Evolutionary conservation across 495 filamentous ascomycete species (phyloP), one percentile per base, ranked within the genome.

Genomic region (Xylaria longipes): DNA sequence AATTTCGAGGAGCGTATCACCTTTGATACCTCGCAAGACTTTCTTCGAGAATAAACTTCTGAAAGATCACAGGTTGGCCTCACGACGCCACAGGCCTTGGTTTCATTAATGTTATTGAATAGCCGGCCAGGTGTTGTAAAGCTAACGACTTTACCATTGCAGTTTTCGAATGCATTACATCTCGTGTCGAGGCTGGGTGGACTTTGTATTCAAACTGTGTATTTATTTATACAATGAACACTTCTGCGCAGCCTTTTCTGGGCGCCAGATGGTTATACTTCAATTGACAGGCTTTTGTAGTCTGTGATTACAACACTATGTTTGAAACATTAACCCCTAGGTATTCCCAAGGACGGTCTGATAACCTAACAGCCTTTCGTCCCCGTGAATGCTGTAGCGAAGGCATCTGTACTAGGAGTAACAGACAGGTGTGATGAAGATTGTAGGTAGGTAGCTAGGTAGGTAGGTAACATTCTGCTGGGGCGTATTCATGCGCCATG

Each of bases 131-230:
- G 52, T 56, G 52, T 56, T 29, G 27, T 17, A 56, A 31, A 5
- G 27, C 31, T 3, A 17, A 58, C 8, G 15, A 2, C 54, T 58
- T 39, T 35, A 60, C 14, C 5, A 31, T 62, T n/a, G 62, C 15
- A 2, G 41, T 31, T 20, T 31, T 46, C 43, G 25, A 48, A 45
- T 12, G 41, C 41, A 65, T 65, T 46, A 48, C 11, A 63, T n/a
- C 5, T 37, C 3, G n/a, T 65, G 25, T 48, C 15, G 25, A 22
- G 6, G 62, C 2, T 11, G 37, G 31, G 62, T n/a, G 7, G 27
- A 39, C 27, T 20, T 20, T 46, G 62, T 65, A 65, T 65, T 46
- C 33, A 31, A 27, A 46, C 25, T 46, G 27, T 65, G 27, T 64
- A 29, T 31, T 29, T 14, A 41, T 46, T 48, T 41, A 43, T 9